Base-by-base conservation (phyloP, 495 filamentous ascomycete species). In the Lophiostoma macrostomum region DNA sequence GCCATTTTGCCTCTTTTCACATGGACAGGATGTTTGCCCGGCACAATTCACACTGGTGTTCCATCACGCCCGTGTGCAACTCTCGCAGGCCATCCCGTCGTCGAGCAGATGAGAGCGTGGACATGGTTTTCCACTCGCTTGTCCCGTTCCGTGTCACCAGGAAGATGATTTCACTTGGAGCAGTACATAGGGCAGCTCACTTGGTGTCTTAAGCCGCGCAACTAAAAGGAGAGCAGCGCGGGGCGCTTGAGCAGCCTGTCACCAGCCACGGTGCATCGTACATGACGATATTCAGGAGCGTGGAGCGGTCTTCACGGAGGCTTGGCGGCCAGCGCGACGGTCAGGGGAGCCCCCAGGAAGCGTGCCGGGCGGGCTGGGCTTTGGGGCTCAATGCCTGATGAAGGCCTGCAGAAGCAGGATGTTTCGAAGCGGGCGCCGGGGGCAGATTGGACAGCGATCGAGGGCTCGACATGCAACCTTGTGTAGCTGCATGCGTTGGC, bases 231-330 rank as follows among this genome's bases (percentile, higher is more conserved):
- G 53, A 50, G 25, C 24, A 24, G 50, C 20, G 47, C 23, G 30
- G 23, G 46, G 48, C 55, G 56, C 42, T 45, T 45, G 29, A 43
- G 19, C 34, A 40, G 49, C 22, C 47, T 18, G 16, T 31, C 23
- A 32, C 12, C 22, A 12, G 30, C 46, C 23, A n/a, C n/a, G n/a
- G n/a, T n/a, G n/a, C n/a, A 23, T 20, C 28, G 22, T 28, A 50
- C 28, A 62, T 58, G 53, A 58, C 53, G 53, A 58, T 58, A 48
- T 52, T 62, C 59, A 62, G 59, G 59, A 61, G 58, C 53, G 27
- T 42, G 20, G 39, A 30, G 41, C 10, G 23, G 20, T 30, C 23
- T 28, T 28, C 23, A 25, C 38, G 39, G 39, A 37, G 41, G 11
- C 49, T 52, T 42, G 37, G 50, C 50, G n/a, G n/a, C n/a, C n/a